These are phyloP conservation scores for Aegilops speltoides DNA, from an alignment of 176 grass and related monocot genomes.

Conservation along the genomic window DNA sequence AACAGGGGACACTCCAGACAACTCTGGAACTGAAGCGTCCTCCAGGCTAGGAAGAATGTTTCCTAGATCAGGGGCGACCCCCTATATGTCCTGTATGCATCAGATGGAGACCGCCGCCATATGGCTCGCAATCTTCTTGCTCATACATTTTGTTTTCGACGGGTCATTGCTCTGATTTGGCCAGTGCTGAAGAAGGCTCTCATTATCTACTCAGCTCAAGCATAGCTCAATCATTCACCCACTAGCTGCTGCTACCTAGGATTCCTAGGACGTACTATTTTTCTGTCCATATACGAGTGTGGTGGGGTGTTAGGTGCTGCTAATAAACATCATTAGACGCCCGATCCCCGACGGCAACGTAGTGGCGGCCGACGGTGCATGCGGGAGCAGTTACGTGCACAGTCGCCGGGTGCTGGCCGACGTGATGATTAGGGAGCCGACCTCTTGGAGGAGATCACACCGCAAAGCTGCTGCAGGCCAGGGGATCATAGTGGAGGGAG, in stretches of 20 bases:
- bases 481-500: conserved; percentile 1
- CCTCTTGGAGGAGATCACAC: background rate
- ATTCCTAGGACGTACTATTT: background rate
- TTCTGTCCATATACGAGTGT: background rate
- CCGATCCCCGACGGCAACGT: conserved; percentile 24
- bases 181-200: background rate
- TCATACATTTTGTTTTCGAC: background rate
- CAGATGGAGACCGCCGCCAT: conserved; percentile 14
- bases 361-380: conserved; percentile 2
- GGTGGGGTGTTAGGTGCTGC: conserved; percentile 9
- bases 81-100: conserved; percentile 3
- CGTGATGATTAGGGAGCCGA: conserved; percentile 9
- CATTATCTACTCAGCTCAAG: background rate
- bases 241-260: background rate
- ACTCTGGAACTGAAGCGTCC: background rate
- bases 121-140: background rate
- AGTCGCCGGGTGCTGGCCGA: background rate
- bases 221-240: background rate
- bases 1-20: background rate
- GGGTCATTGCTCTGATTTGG: background rate
- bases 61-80: conserved; percentile 34
- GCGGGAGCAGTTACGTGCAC: too few species aligned
- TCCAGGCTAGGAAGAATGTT: conserved; percentile 5
- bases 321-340: background rate
- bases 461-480: background rate